A percentile compares a stretch with the other conserved stretches of the same genome.
These are phyloP conservation scores for Plasmodium cynomolgi DNA, from an alignment of 169 alveolate genomes.

Conservation along the genomic window DNA sequence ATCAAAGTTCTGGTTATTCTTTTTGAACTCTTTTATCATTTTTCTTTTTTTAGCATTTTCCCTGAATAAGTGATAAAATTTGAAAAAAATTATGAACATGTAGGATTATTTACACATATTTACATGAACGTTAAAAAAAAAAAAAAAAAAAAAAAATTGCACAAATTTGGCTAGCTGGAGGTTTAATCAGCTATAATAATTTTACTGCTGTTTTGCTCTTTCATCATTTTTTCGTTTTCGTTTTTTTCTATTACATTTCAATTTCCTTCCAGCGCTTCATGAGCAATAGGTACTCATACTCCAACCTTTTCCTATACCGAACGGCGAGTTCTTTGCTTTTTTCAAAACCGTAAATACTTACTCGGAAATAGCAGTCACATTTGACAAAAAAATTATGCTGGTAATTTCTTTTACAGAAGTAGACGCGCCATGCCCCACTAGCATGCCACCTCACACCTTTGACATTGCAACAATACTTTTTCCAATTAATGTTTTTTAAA, in stretches of 20 bases:
- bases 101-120: conserved; percentile 1
- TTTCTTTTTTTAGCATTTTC: conserved; percentile 74
- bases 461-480: conserved; percentile 85
- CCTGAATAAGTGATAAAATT: conserved; percentile 30
- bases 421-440: conserved; percentile 92
- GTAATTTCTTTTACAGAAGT: conserved; percentile 85
- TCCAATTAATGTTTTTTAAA: conserved; percentile 88
- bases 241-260: conserved; percentile 72
- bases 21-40: conserved; percentile 37
- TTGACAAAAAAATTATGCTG: conserved; percentile 90
- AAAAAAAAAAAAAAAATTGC: conserved; percentile 9
- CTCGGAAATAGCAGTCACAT: conserved; percentile 86
- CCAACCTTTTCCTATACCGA: conserved; percentile 87
- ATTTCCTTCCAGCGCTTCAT: conserved; percentile 85
- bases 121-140: conserved; percentile 25
- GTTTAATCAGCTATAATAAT: not conserved
- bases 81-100: conserved; percentile 25
- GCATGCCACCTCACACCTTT: conserved; percentile 93
- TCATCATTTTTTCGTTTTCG: not conserved
- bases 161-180: not conserved
- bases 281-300: conserved; percentile 86
- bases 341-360: conserved; percentile 84
- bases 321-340: conserved; percentile 88
- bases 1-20: conserved; percentile 17
- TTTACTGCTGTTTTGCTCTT: conserved; percentile 4